A percentile compares a stretch with the other conserved stretches of the same genome.
phyloP scores from a whole-genome alignment of 139 green algal genomes.

The Tetradesmus obliquus region DNA sequence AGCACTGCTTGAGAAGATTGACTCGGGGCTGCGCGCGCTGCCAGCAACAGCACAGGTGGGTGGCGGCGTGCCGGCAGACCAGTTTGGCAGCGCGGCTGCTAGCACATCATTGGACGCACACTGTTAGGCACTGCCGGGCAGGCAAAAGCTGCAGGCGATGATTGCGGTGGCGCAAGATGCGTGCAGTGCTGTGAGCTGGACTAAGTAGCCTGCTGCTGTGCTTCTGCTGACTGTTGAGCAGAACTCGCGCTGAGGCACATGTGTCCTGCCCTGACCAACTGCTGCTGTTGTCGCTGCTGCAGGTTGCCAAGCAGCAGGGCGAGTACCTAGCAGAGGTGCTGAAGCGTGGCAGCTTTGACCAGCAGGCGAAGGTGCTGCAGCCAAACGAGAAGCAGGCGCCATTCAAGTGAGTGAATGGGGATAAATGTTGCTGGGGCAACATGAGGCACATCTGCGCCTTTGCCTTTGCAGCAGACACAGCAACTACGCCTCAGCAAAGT shows the following conservation, averaged over 20 bases:
- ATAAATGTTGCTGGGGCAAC: neutral
- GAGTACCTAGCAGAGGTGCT: conserved; percentile 79
- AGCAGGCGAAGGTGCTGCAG: neutral
- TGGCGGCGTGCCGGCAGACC: too few species aligned
- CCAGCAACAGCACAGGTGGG: conserved; percentile 83
- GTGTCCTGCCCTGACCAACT: neutral
- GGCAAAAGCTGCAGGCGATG: neutral
- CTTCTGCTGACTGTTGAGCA: neutral
- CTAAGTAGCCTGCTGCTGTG: neutral
- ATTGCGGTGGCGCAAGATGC: neutral
- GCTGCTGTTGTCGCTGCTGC: conserved; percentile 22
- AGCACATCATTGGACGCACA: too few species aligned
- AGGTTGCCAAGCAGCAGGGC: conserved; percentile 92
- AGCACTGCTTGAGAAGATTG: conserved; percentile 78
- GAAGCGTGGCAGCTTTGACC: neutral
- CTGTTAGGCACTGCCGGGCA: too few species aligned
- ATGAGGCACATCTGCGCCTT: neutral
- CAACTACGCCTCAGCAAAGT: neutral
- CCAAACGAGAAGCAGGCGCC: neutral
- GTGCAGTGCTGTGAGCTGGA: neutral
- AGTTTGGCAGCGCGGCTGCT: too few species aligned
- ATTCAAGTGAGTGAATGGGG: conserved; percentile 27
- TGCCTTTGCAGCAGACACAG: neutral
- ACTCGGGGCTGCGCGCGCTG: conserved; percentile 75
- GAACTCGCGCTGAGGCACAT: too few species aligned